phyloP scores from a whole-genome alignment of 2,329 filamentous ascomycete species.

The Cercospora sp. region DNA sequence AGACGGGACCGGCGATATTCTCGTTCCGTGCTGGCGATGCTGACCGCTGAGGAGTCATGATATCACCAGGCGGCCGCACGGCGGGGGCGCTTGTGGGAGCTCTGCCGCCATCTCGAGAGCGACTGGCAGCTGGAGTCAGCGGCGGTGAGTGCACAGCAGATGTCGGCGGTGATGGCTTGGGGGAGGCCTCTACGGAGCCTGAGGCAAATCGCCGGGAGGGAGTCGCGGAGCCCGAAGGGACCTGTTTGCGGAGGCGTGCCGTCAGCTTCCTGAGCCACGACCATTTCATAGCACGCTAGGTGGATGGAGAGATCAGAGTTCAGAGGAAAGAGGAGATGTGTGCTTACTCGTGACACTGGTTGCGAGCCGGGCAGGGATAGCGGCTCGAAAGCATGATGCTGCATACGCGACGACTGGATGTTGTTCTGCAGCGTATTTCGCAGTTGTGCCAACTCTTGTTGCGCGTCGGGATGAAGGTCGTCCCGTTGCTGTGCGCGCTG shows the following conservation, averaged over 20 bases:
- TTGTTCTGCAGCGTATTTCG: conserved; percentile 71
- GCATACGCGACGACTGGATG: conserved; percentile 79
- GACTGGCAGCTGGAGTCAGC: conserved; percentile 79
- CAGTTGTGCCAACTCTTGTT: conserved; percentile 63
- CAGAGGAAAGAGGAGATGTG: not conserved
- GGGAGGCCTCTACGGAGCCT: conserved; percentile 53
- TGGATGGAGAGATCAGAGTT: not conserved
- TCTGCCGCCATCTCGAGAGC: conserved; percentile 53
- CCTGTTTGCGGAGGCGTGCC: conserved; percentile 36
- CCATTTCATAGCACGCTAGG: conserved; percentile 15
- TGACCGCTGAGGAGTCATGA: conserved; percentile 64
- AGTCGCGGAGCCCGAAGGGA: conserved; percentile 50
- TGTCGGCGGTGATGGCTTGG: conserved; percentile 63
- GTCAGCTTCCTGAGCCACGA: conserved; percentile 29
- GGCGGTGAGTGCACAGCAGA: conserved; percentile 82
- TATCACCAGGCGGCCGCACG: conserved; percentile 47
- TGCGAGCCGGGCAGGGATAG: conserved; percentile 86
- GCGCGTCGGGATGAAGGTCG: conserved; percentile 42
- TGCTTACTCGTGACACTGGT: conserved; percentile 75
- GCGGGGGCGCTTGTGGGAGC: conserved; percentile 29
- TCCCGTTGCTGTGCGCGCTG: conserved; percentile 19
- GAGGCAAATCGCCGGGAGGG: conserved; percentile 44
- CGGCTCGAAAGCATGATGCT: conserved; percentile 85
- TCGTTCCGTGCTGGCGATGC: conserved; percentile 38
- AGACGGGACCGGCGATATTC: conserved; percentile 38